phyloP scores from a whole-genome alignment of 768 basidiomycete genomes.

The Gelatoporia subvermispora region DNA sequence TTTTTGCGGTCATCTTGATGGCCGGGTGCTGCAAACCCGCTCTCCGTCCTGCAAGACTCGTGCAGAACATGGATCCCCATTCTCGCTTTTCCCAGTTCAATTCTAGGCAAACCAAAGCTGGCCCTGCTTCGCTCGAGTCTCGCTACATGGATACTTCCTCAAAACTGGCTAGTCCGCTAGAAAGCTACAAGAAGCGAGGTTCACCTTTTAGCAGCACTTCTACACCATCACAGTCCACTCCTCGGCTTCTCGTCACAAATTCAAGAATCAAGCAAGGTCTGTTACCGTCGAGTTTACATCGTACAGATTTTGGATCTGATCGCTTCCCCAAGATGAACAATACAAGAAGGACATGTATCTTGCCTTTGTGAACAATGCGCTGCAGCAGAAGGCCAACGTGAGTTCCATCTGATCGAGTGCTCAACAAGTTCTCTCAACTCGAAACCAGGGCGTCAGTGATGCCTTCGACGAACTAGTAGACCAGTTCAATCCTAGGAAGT shows the following conservation, averaged over 20 bases:
- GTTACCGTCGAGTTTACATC: background rate
- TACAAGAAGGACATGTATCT: slow-evolving; percentile 81
- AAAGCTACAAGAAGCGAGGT: slow-evolving; percentile 40
- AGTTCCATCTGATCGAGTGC: slow-evolving; percentile 21
- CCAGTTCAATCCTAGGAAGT: slow-evolving; percentile 65
- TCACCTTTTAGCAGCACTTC: slow-evolving; percentile 19
- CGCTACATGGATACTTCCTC: slow-evolving; percentile 38
- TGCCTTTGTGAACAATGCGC: slow-evolving; percentile 74
- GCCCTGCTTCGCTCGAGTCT: slow-evolving; percentile 44
- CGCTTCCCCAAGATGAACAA: slow-evolving; percentile 46
- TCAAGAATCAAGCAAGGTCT: slow-evolving; percentile 62
- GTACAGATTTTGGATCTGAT: background rate
- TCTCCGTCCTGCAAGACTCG: background rate
- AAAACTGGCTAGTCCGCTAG: slow-evolving; percentile 35
- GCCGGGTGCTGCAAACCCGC: background rate
- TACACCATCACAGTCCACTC: slow-evolving; percentile 17
- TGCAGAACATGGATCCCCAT: slow-evolving; percentile 64
- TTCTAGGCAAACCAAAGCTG: slow-evolving; percentile 62
- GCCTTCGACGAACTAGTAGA: slow-evolving; percentile 86
- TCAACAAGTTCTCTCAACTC: slow-evolving; percentile 1
- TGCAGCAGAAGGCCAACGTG: slow-evolving; percentile 70
- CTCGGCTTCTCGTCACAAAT: slow-evolving; percentile 72
- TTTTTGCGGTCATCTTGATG: slow-evolving; percentile 9
- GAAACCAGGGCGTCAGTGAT: slow-evolving; percentile 60
- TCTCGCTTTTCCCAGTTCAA: slow-evolving; percentile 74